These are phyloP conservation scores for Cladophialophora exuberans DNA, from an alignment of 2,329 filamentous ascomycete genomes.

Conservation along the genomic window DNA sequence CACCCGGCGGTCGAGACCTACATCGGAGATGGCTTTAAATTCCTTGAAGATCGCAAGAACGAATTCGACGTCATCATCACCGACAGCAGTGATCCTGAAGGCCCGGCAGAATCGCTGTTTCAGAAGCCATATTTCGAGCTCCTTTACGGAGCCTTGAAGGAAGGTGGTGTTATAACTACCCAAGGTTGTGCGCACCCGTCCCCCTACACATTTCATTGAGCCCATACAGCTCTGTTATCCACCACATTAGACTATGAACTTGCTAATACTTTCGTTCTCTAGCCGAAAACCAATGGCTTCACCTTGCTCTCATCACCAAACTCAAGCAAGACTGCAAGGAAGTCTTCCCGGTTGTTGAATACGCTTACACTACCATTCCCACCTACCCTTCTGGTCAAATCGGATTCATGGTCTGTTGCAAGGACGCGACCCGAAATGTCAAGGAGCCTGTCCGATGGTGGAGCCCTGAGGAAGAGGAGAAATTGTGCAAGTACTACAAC, in stretches of 20 bases:
- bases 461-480: conserved; percentile 85
- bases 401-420: conserved; percentile 99
- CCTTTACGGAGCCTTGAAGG: conserved; percentile 82
- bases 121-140: conserved; percentile 99
- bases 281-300: conserved; percentile 99
- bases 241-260: not conserved
- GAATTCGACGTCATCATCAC: conserved; percentile 99
- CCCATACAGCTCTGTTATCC: conserved; percentile 11
- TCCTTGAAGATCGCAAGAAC: conserved; percentile 94
- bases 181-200: conserved; percentile 98
- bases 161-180: conserved; percentile 97
- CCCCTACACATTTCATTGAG: conserved; percentile 20
- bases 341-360: conserved; percentile 97
- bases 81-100: conserved; percentile 96
- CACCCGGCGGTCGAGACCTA: conserved; percentile 93
- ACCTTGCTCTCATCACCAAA: conserved; percentile 88
- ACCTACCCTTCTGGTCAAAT: conserved; percentile 99
- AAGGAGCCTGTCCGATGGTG: conserved; percentile 82
- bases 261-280: conserved; percentile 28
- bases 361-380: conserved; percentile 97
- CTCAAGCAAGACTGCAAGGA: conserved; percentile 96
- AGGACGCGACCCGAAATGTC: conserved; percentile 83
- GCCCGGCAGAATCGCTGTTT: conserved; percentile 94
- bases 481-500: conserved; percentile 96
- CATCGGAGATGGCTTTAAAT: conserved; percentile 98